phyloP scores from a whole-genome alignment of 2,329 filamentous ascomycete genomes.

The Colletotrichum tanaceti region DNA sequence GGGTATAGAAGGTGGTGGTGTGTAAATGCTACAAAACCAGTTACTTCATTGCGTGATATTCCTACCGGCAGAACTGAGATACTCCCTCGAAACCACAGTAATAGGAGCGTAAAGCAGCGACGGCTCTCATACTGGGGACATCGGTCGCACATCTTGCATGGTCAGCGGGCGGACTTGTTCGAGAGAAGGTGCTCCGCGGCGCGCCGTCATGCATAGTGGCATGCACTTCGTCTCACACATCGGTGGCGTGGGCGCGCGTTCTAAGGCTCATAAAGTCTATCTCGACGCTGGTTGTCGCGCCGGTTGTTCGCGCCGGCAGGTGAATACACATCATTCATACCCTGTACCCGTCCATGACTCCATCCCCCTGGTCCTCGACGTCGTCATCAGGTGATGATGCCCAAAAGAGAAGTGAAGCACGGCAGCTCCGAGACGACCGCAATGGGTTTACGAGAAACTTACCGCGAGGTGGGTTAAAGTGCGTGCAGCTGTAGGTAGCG shows the following conservation, averaged over 20 bases:
- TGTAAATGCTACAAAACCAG: background rate
- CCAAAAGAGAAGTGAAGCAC: background rate
- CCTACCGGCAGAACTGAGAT: slow-evolving; percentile 10
- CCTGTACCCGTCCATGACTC: background rate
- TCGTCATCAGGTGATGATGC: background rate
- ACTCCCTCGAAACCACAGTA: slow-evolving; percentile 2
- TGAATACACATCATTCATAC: background rate
- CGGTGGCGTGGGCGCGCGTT: slow-evolving; percentile 5
- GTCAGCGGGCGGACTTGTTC: background rate
- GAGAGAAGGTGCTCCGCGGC: slow-evolving; percentile 5
- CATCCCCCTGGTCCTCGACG: background rate
- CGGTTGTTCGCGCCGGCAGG: background rate
- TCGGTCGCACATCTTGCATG: background rate
- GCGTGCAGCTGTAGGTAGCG: slow-evolving; percentile 33
- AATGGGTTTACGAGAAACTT: background rate
- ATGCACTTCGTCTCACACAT: slow-evolving; percentile 13
- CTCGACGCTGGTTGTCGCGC: slow-evolving; percentile 13
- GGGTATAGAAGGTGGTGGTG: slow-evolving; percentile 58
- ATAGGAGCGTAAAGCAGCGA: slow-evolving; percentile 13
- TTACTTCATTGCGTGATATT: background rate
- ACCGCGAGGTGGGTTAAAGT: slow-evolving; percentile 13
- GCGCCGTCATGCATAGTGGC: background rate
- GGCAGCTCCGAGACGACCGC: background rate
- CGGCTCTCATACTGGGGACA: background rate
- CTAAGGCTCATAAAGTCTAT: slow-evolving; percentile 28